phyloP scores from a whole-genome alignment of 306 rosid genomes.

The Myrica gale region DNA sequence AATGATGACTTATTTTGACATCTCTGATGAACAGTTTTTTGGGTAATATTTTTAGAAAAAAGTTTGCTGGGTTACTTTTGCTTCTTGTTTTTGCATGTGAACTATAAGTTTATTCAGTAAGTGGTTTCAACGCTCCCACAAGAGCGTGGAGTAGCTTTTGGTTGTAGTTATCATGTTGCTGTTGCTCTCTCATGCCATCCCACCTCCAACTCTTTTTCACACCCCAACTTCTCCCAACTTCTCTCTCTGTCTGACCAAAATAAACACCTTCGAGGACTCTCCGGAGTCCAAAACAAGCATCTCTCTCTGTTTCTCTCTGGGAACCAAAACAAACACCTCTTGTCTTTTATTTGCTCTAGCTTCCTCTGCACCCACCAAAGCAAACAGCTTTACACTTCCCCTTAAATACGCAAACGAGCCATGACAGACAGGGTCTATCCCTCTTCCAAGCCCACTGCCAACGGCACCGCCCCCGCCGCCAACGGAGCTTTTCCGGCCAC shows the following conservation, averaged over 20 bases:
- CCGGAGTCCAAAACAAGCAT: background rate
- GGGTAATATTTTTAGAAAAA: too few species aligned
- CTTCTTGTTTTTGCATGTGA: too few species aligned
- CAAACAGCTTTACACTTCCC: background rate
- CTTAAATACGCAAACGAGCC: constrained; percentile 1
- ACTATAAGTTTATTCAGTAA: background rate
- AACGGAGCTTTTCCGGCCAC: constrained; percentile 54
- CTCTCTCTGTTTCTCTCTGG: background rate
- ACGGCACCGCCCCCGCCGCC: constrained; percentile 9
- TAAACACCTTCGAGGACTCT: background rate
- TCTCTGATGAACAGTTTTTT: too few species aligned
- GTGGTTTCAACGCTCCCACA: constrained; percentile 31
- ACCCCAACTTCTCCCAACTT: background rate
- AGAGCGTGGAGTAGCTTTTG: constrained; percentile 14
- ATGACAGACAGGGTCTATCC: constrained; percentile 81
- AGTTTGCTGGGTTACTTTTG: too few species aligned
- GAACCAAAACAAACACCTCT: background rate
- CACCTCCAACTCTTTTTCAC: background rate
- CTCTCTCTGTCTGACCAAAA: background rate
- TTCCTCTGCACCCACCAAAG: background rate
- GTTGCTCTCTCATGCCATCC: constrained; percentile 24
- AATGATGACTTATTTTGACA: too few species aligned
- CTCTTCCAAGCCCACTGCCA: constrained; percentile 42
- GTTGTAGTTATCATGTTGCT: constrained; percentile 31
- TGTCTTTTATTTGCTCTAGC: background rate